Base-by-base conservation (phyloP, 164 flowering plant species). In the Chloranthus sessilifolius region DNA sequence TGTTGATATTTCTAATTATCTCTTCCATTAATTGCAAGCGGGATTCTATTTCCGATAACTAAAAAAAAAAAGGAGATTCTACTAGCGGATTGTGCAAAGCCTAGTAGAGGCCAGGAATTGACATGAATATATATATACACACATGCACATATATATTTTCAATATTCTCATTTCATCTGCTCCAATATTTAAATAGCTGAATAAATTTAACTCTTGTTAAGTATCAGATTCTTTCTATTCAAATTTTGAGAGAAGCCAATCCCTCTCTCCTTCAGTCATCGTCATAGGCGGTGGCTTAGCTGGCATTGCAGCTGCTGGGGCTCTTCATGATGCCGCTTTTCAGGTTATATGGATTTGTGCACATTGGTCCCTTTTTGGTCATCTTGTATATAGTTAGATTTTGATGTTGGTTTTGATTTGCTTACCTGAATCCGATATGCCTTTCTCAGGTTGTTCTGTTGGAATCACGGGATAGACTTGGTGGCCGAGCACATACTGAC, bases 251-350 rank as follows among this genome's bases (percentile, higher is more conserved):
- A 55, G 68, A 65, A 74, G 63, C 57, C 63, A 49, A 30, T 42
- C 66, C 1, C 15, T 52, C 12, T 71, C 85, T 5, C 95, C 95
- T 15, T 84, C 95, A 26, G 95, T 82, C 6, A 76, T 90, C 20
- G 83, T 90, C 47, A 77, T 87, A 5, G 98, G 98, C 31, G 85
- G 72, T 63, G 98, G 98, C 4, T 62, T 87, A 44, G 83, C 88
- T 14, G 98, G 98, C 55, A 41, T 90, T 55, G 74, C 95, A 0
- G 98, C 96, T 63, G 96, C 96, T 28, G 83, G 89, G 52, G 75
- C 89, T 50, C 95, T 87, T 49, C 80, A 73, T 22, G 96, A 90
- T 66, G 98, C 96, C 21, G 78, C 95, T 27, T 73, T 90, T 65
- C 76, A 81, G 91, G 98, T 87, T 58, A 26, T n/a, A 31, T 29